These are phyloP conservation scores for Rhodomyrtus psidioides DNA, from an alignment of 441 rosid species.

Conservation along the genomic window DNA sequence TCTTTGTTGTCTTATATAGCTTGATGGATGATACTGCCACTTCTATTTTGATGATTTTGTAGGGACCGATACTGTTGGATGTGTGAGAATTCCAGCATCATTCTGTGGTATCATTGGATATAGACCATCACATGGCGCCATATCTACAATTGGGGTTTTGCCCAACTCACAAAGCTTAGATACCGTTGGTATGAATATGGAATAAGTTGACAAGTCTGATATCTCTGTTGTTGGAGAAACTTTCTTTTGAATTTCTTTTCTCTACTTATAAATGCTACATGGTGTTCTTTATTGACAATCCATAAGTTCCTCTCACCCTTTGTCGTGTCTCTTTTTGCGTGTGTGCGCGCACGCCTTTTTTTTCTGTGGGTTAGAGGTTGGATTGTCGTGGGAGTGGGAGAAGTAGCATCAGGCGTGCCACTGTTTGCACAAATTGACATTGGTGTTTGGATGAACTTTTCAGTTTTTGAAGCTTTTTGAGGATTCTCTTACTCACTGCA, in stretches of 20 bases:
- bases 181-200: slow-evolving; percentile 69
- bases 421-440: neutral
- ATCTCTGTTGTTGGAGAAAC: neutral
- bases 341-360: neutral
- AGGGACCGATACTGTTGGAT: slow-evolving; percentile 88
- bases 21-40: neutral
- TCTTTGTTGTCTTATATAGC: neutral
- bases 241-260: neutral
- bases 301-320: neutral
- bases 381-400: neutral
- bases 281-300: neutral
- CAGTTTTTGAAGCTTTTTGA: neutral
- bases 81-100: slow-evolving; percentile 78
- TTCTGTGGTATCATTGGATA: slow-evolving; percentile 85
- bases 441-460: neutral
- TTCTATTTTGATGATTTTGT: slow-evolving; percentile 8
- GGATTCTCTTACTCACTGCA: neutral
- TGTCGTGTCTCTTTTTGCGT: neutral
- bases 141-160: slow-evolving; percentile 63
- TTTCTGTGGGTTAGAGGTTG: neutral
- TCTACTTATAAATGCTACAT: neutral
- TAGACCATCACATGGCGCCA: slow-evolving; percentile 85
- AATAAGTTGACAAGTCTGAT: neutral
- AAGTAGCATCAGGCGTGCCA: neutral
- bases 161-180: slow-evolving; percentile 87